These are phyloP conservation scores for Pyricularia sp. DNA, from an alignment of 2,329 filamentous ascomycete genomes.

Conservation along the genomic window DNA sequence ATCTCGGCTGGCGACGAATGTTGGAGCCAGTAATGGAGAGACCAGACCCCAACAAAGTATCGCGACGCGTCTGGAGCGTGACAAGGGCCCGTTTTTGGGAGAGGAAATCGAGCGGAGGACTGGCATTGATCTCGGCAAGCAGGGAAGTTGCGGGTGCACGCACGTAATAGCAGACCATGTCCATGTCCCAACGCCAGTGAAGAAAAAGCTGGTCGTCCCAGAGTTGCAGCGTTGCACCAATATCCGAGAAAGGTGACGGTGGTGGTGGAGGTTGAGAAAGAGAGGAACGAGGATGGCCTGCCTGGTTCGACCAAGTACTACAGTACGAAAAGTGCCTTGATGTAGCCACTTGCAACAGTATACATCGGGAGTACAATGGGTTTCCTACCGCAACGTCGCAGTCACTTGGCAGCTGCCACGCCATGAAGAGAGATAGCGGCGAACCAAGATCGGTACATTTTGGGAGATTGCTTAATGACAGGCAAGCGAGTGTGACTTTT, in stretches of 20 bases:
- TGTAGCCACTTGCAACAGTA: too few species aligned
- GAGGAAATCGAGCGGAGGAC: not conserved
- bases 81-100: not conserved
- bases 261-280: not conserved
- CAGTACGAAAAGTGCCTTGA: too few species aligned
- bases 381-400: not conserved
- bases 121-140: not conserved
- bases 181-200: not conserved
- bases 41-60: not conserved
- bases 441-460: not conserved
- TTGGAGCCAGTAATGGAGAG: not conserved
- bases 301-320: not conserved
- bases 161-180: not conserved
- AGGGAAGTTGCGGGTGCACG: not conserved
- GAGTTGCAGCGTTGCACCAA: not conserved
- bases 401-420: not conserved
- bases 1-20: not conserved
- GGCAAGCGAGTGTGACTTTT: not conserved
- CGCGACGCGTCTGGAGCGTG: not conserved
- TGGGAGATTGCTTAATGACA: not conserved
- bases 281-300: too few species aligned
- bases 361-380: not conserved
- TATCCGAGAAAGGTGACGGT: not conserved
- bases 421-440: not conserved
- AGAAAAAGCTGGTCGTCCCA: not conserved